These are phyloP conservation scores for Cyclotella distinguenda DNA, from an alignment of 108 stramenopile genomes.

Conservation along the genomic window DNA sequence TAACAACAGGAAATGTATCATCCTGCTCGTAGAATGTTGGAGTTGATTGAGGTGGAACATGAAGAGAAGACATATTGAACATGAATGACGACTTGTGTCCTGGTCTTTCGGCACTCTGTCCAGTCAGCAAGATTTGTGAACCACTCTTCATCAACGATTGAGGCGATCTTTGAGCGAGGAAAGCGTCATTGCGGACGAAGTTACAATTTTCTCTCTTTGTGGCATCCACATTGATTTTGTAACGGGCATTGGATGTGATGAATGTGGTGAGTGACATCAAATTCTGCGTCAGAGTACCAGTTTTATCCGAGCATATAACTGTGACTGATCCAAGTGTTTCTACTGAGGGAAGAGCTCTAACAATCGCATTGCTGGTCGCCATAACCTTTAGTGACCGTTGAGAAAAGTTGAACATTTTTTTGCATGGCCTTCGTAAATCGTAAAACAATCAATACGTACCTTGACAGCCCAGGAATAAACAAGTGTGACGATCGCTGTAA, in stretches of 20 bases:
- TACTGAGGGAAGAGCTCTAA: conserved; percentile 91
- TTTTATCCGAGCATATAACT: conserved; percentile 98
- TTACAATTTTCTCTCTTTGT: conserved; percentile 46
- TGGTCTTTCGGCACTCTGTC: conserved; percentile 21
- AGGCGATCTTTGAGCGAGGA: conserved; percentile 56
- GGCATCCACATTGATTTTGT: conserved; percentile 62
- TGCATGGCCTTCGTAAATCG: too few relatives aligned
- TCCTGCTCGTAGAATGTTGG: conserved; percentile 7
- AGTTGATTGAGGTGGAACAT: conserved; percentile 11
- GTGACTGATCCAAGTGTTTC: conserved; percentile 97
- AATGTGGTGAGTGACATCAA: conserved; percentile 85
- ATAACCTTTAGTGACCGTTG: too few relatives aligned
- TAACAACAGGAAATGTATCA: conserved; percentile 50
- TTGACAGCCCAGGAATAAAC: conserved; percentile 87
- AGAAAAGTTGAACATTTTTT: too few relatives aligned
- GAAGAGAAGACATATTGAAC: conserved; percentile 27
- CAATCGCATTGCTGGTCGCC: conserved; percentile 87
- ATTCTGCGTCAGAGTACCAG: conserved; percentile 97
- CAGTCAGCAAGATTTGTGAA: conserved; percentile 32
- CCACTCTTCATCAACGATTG: conserved; percentile 36
- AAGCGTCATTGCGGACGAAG: conserved; percentile 65
- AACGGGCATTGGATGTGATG: conserved; percentile 71
- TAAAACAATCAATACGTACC: background rate
- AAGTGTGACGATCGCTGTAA: conserved; percentile 94
- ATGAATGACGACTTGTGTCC: conserved; percentile 40